A percentile compares a stretch with the other conserved stretches of the same genome.
Evolutionary conservation across 2,329 filamentous ascomycete species (phyloP).

Genomic region (Pestalotiopsis sp.): DNA sequence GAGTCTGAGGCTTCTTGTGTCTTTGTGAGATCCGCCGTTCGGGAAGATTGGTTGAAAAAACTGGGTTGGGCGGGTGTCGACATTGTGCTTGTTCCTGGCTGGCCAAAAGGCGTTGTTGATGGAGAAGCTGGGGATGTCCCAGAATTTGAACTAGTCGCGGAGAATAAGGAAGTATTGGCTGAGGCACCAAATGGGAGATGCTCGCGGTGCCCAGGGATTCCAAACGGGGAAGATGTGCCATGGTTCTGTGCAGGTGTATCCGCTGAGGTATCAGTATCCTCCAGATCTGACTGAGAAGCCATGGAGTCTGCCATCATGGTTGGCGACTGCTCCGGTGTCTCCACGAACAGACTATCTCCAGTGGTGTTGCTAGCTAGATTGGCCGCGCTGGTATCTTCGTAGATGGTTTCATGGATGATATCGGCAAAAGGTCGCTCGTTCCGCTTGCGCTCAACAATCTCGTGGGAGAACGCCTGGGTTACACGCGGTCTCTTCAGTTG

Average conservation of each 20-base stretch:
- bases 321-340: conserved; percentile 15
- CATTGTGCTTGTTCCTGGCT: background rate
- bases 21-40: background rate
- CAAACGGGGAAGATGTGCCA: background rate
- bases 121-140: background rate
- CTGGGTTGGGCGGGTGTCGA: background rate
- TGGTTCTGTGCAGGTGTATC: background rate
- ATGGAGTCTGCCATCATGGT: conserved; percentile 1
- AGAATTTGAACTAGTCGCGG: background rate
- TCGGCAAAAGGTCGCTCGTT: conserved; percentile 50
- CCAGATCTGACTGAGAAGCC: conserved; percentile 14
- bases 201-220: background rate
- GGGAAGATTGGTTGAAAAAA: background rate
- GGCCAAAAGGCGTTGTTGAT: background rate
- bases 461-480: conserved; percentile 55
- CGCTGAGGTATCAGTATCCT: conserved; percentile 12
- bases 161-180: conserved; percentile 7
- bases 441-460: conserved; percentile 62
- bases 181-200: background rate
- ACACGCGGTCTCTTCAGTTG: conserved; percentile 49
- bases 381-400: conserved; percentile 27
- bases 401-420: conserved; percentile 57
- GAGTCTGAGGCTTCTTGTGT: background rate
- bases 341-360: conserved; percentile 28
- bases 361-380: conserved; percentile 7